Evolutionary conservation across 352 stramenopile genomes (phyloP).

Genomic region (Globisporangium nodosum): DNA sequence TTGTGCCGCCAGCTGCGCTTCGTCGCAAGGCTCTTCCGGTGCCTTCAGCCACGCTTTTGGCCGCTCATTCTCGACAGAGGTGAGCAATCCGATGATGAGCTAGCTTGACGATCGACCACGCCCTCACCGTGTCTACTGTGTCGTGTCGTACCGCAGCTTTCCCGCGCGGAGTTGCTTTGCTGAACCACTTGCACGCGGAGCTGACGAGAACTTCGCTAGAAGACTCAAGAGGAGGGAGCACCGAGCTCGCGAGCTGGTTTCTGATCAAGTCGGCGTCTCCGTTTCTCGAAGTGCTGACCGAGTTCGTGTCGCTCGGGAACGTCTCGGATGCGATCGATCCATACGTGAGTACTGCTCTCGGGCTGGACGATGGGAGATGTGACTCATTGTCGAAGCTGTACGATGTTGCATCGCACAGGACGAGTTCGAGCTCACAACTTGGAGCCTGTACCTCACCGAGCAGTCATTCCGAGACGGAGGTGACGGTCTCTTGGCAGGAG

Average conservation of each 20-base stretch:
- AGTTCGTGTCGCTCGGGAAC: conserved; percentile 38
- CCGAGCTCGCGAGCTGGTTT: conserved; percentile 43
- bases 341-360: conserved; percentile 30
- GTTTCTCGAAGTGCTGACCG: conserved; percentile 44
- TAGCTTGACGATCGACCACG: neutral
- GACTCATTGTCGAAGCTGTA: neutral
- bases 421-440: conserved; percentile 39
- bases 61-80: conserved; percentile 28
- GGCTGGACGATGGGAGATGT: neutral
- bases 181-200: conserved; percentile 42
- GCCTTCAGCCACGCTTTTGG: conserved; percentile 31
- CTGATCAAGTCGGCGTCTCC: conserved; percentile 45
- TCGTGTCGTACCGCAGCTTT: conserved; percentile 22
- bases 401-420: conserved; percentile 16
- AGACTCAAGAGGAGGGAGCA: conserved; percentile 25
- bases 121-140: neutral
- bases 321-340: conserved; percentile 42
- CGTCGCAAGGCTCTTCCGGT: conserved; percentile 26
- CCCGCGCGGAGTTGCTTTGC: conserved; percentile 38
- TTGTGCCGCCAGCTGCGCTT: conserved; percentile 25
- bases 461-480: conserved; percentile 20
- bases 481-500: conserved; percentile 23
- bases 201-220: conserved; percentile 25
- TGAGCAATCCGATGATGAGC: neutral
- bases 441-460: conserved; percentile 29